These are phyloP conservation scores for Candida sanyaensis DNA, from an alignment of 1,139 yeast species.

Conservation along the genomic window DNA sequence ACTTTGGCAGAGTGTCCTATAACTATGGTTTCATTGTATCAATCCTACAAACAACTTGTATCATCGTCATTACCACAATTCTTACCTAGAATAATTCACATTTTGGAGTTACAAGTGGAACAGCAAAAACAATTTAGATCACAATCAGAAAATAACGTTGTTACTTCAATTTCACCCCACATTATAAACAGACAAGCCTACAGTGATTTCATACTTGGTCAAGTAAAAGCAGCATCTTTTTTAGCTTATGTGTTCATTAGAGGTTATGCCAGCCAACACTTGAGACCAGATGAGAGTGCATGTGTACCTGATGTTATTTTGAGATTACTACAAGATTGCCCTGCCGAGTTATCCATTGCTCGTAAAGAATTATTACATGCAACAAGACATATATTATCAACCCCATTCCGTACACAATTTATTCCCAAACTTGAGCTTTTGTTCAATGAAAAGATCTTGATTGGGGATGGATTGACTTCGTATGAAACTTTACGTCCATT, in stretches of 20 bases:
- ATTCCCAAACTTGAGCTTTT: conserved; percentile 83
- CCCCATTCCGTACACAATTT: conserved; percentile 81
- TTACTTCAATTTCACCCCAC: conserved; percentile 57
- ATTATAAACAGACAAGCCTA: conserved; percentile 78
- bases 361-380: conserved; percentile 93
- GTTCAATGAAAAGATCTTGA: conserved; percentile 82
- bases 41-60: conserved; percentile 80
- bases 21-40: conserved; percentile 88
- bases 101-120: conserved; percentile 74
- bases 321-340: conserved; percentile 89
- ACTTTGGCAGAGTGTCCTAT: conserved; percentile 96
- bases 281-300: conserved; percentile 63
- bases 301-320: conserved; percentile 86
- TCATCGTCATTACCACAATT: conserved; percentile 72
- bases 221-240: conserved; percentile 95
- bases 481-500: conserved; percentile 85
- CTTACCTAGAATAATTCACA: conserved; percentile 78
- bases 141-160: conserved; percentile 59
- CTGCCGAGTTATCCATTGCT: conserved; percentile 91
- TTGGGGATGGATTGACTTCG: conserved; percentile 92
- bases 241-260: conserved; percentile 89
- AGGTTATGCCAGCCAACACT: conserved; percentile 69
- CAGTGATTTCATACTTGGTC: conserved; percentile 91
- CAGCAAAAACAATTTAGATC: conserved; percentile 45
- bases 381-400: conserved; percentile 88